Base-by-base conservation (phyloP, 768 basidiomycete species). In the Russula ochroleuca region DNA sequence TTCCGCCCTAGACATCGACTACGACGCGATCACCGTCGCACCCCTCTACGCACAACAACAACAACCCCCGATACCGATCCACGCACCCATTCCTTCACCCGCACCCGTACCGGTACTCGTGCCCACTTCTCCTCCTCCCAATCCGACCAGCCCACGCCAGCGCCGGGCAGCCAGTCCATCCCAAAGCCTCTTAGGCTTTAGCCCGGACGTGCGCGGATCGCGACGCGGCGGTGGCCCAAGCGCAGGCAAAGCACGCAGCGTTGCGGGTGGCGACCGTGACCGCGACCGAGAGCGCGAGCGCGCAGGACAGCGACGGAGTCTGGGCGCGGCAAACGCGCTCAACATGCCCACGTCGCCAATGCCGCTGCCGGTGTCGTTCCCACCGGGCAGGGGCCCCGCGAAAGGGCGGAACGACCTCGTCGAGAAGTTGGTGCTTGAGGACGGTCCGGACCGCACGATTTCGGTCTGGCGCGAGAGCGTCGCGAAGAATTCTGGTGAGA, bases 381-480 rank as follows among this genome's bases (percentile, higher is more conserved):
- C 63, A 8, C 21, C 45, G 3, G 61, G 47, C 14, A 59, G 33
- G 41, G 67, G 65, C 10, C 60, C 67, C 11, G 66, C 69, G 58
- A 63, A 62, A 65, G 71, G 72, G 19, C 64, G 67, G 38, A 56
- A 63, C 21, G 73, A 73, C 49, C 68, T 76, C 11, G 73, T 75
- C 37, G 72, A 75, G 69, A 67, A 72, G 54, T 67, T 66, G 21
- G 69, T 75, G 33, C 48, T 75, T 43, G 75, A 75, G 62, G 75
- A 76, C 59, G 72, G 72, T 41, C 73, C 75, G 13, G 66, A 70
- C 54, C 72, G 73, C 50, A 76, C 73, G n/a, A 73, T 76, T 55
- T 72, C 75, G 33, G 58, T 75, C 14, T 76, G 75, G 75, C 70
- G 75, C 47, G 74, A 75, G 67, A 62, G 64, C 1, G 75, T 76